Evolutionary conservation across 1,139 yeast genomes (phyloP), one percentile per base, ranked within the genome.

Genomic region (Hyphopichia burtonii): DNA sequence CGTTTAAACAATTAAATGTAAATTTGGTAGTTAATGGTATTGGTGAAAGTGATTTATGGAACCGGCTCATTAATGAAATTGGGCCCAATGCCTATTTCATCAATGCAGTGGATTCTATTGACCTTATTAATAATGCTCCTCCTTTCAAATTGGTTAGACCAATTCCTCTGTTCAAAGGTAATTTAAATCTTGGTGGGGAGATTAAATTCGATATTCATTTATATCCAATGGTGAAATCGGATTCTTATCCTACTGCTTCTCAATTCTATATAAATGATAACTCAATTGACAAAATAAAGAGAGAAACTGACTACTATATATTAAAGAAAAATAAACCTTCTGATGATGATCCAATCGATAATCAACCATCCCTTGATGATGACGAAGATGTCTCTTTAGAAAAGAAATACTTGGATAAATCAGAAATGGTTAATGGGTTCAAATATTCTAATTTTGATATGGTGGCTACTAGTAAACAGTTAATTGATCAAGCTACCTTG

Each of bases 371-470:
- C 28, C 49, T 49, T 18, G 53, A 51, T n/a, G 52, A 50, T 4
- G 58, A 52, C 34, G 49, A 47, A 3, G 23, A 20, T 20, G 23
- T 20, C 23, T 20, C 23, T 20, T 20, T 20, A 20, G 8, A 22
- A 14, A 37, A 22, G n/a, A n/a, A 23, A 22, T 11, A n/a, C 8
- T 34, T 37, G 2, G 37, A 50, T 3, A 49, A 49, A 33, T 47
- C 51, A 8, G 63, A 62, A n/a, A 54, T 62, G 42, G 56, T 55
- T 5, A 70, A 68, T 25, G 95, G 88, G 0, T 88, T 80, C 58
- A 74, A 78, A 48, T 88, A 83, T 54, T 93, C 96, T 6, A 68
- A 80, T n/a, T 54, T 59, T 39, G 76, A 72, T 48, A 53, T 71
- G 30, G 55, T 68, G n/a, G 57, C 63, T 1, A 42, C 64, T 8